A percentile compares a stretch with the other conserved stretches of the same genome.
These are phyloP conservation scores for Aspergillus cavernicola DNA, from an alignment of 495 filamentous ascomycete genomes.

Conservation along the genomic window DNA sequence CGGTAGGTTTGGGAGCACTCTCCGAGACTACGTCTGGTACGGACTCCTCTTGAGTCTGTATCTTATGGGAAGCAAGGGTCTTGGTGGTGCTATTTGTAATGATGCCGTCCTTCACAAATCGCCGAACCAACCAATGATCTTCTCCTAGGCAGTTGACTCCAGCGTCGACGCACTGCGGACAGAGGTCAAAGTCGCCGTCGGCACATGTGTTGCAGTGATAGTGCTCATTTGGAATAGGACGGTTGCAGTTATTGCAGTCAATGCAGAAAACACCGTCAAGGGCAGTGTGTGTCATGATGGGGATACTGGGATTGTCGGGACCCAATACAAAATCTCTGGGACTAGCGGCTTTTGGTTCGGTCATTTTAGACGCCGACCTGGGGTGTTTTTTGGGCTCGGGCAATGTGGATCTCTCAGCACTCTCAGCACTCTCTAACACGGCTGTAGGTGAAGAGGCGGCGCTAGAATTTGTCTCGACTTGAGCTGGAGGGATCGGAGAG, in stretches of 20 bases:
- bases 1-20: slow-evolving; percentile 7
- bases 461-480: slow-evolving; percentile 10
- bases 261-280: slow-evolving; percentile 54
- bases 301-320: slow-evolving; percentile 25
- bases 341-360: slow-evolving; percentile 22
- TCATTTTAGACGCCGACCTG: slow-evolving; percentile 7
- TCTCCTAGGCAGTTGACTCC: slow-evolving; percentile 73
- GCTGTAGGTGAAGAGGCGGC: slow-evolving; percentile 8
- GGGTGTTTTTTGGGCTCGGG: slow-evolving; percentile 4
- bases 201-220: slow-evolving; percentile 95
- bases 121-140: slow-evolving; percentile 92
- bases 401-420: slow-evolving; percentile 4
- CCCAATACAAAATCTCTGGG: slow-evolving; percentile 31
- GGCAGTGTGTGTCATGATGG: slow-evolving; percentile 31
- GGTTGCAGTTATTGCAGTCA: slow-evolving; percentile 89
- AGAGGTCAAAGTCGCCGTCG: slow-evolving; percentile 92
- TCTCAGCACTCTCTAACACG: slow-evolving; percentile 4
- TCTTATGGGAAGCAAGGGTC: slow-evolving; percentile 60
- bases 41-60: slow-evolving; percentile 15
- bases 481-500: slow-evolving; percentile 26
- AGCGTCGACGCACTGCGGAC: slow-evolving; percentile 68
- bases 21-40: slow-evolving; percentile 13
- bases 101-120: slow-evolving; percentile 69
- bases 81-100: slow-evolving; percentile 84
- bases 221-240: slow-evolving; percentile 71